Conservation (phyloP, 2,329 filamentous ascomycete species). For the Cladophialophora carrionii region DNA sequence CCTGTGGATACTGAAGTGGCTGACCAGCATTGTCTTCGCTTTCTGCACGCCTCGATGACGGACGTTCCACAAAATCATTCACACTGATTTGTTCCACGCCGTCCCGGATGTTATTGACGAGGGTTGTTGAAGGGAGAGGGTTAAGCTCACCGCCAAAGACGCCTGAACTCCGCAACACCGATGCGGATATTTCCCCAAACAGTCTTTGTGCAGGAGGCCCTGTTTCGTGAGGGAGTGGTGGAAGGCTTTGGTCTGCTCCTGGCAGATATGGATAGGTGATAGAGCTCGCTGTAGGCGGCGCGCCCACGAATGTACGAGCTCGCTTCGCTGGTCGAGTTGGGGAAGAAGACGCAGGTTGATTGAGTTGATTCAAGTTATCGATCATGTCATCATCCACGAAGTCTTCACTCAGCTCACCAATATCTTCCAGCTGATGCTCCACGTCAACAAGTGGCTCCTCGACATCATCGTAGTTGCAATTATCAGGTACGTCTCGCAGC, state of each 20-base stretch:
- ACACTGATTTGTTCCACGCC: conserved; percentile 44
- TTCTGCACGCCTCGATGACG: neutral
- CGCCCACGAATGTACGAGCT: conserved; percentile 29
- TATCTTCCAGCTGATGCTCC: conserved; percentile 43
- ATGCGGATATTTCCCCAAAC: conserved; percentile 65
- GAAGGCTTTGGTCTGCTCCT: conserved; percentile 42
- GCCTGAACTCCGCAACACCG: conserved; percentile 58
- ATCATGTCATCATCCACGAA: conserved; percentile 35
- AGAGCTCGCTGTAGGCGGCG: conserved; percentile 37
- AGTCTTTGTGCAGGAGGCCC: conserved; percentile 47
- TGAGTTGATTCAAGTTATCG: conserved; percentile 32
- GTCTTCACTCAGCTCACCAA: conserved; percentile 43
- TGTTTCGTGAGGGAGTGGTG: conserved; percentile 34
- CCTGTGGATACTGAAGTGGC: conserved; percentile 46
- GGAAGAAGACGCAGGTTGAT: conserved; percentile 31
- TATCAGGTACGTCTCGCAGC: conserved; percentile 62
- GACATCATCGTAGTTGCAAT: conserved; percentile 61
- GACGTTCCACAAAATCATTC: conserved; percentile 45
- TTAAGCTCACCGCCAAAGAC: conserved; percentile 45
- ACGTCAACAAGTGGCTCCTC: conserved; percentile 54
- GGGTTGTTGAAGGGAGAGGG: conserved; percentile 11
- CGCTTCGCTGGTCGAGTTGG: conserved; percentile 43
- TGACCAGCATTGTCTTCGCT: conserved; percentile 43
- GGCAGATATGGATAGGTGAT: conserved; percentile 52
- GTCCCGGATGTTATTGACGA: conserved; percentile 33